Conservation (phyloP, 805 yeast species). For the Tetrapisispora fleetii region DNA sequence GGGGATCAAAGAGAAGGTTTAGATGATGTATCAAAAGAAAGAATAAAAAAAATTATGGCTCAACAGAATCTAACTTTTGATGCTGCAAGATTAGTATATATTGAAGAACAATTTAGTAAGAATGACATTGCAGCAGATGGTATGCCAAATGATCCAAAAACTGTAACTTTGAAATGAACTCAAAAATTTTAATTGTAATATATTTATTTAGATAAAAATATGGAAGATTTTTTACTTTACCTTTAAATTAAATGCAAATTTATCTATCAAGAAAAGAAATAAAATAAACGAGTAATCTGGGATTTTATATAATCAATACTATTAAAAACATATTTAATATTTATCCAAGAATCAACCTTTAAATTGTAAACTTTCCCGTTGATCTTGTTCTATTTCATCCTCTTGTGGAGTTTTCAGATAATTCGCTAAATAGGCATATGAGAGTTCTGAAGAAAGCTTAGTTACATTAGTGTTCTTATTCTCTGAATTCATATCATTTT, state of each 20-base stretch:
- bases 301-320: too few relatives aligned
- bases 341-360: not conserved
- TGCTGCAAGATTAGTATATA: conserved; percentile 52
- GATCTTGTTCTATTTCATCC: conserved; percentile 6
- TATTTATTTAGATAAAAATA: too few relatives aligned
- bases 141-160: conserved; percentile 55
- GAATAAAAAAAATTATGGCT: conserved; percentile 47
- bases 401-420: conserved; percentile 8
- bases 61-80: conserved; percentile 46
- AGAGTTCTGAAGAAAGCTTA: conserved; percentile 27
- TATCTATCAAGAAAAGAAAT: not conserved
- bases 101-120: conserved; percentile 35
- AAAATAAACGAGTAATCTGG: not conserved
- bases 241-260: too few relatives aligned
- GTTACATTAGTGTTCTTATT: not conserved
- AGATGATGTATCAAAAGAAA: conserved; percentile 42
- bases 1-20: conserved; percentile 55
- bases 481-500: not conserved
- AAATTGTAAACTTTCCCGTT: conserved; percentile 4
- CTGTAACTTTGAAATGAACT: conserved; percentile 35
- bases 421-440: conserved; percentile 37
- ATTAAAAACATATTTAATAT: not conserved
- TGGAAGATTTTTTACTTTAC: too few relatives aligned
- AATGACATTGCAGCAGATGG: conserved; percentile 59
- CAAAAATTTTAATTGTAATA: too few relatives aligned